A percentile compares a stretch with the other conserved stretches of the same genome.
phyloP scores from a whole-genome alignment of 306 rosid species.

The Vigna hirtella region DNA sequence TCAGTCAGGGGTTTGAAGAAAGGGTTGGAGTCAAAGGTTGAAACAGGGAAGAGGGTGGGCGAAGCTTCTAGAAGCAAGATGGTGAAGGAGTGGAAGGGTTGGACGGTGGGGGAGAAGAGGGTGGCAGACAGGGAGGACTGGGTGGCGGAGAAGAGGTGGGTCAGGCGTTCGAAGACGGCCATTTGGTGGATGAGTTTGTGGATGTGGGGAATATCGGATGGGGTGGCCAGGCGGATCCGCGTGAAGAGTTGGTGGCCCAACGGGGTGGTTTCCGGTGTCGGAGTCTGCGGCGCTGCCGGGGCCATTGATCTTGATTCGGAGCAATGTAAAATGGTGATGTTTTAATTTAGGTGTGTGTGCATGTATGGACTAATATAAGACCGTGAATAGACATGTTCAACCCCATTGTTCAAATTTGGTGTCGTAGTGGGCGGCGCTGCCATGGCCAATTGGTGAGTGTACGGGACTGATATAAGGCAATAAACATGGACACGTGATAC shows the following conservation, averaged over 20 bases:
- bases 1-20: conserved; percentile 50
- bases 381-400: too few relatives aligned
- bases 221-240: conserved; percentile 74
- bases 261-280: conserved; percentile 31
- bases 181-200: conserved; percentile 84
- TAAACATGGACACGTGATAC: too few relatives aligned
- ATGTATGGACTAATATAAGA: too few relatives aligned
- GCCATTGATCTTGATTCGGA: conserved; percentile 48
- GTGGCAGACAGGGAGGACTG: conserved; percentile 71
- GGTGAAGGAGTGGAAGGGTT: conserved; percentile 83
- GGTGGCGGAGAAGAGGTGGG: conserved; percentile 70
- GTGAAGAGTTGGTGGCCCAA: conserved; percentile 54
- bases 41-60: conserved; percentile 49
- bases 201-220: conserved; percentile 75
- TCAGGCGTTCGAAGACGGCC: conserved; percentile 82
- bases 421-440: too few relatives aligned
- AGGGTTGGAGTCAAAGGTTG: background rate
- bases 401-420: too few relatives aligned
- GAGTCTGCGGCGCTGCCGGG: conserved; percentile 60
- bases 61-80: conserved; percentile 81
- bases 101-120: conserved; percentile 58
- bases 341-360: too few relatives aligned
- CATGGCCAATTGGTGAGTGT: too few relatives aligned
- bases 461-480: too few relatives aligned
- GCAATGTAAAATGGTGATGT: too few relatives aligned